Evolutionary conservation across 352 stramenopile species (phyloP).

Genomic region (Aphanomyces cochlioides): DNA sequence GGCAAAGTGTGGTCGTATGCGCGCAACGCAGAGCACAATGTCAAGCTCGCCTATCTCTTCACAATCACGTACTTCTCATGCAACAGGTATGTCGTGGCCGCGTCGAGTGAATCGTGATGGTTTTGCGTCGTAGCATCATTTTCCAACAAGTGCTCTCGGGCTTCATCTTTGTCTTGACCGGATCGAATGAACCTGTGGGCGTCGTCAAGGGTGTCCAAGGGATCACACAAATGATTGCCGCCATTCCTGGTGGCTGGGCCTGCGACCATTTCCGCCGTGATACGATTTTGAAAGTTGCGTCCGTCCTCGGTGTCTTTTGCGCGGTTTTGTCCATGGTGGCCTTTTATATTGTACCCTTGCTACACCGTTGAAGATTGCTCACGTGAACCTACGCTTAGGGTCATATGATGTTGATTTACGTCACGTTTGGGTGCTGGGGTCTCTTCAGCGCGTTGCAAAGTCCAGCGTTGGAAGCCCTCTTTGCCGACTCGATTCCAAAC

Average conservation of each 20-base stretch:
- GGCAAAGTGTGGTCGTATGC: background rate
- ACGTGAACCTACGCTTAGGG: constrained; percentile 1
- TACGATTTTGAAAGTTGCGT: constrained; percentile 58
- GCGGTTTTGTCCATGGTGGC: constrained; percentile 56
- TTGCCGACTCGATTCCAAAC: constrained; percentile 73
- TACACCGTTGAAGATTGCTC: background rate
- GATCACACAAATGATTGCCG: constrained; percentile 72
- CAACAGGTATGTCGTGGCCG: constrained; percentile 40
- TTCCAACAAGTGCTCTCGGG: constrained; percentile 75
- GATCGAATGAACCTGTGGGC: constrained; percentile 70
- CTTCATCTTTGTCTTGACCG: constrained; percentile 71
- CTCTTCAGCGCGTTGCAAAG: constrained; percentile 71
- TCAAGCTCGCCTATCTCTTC: constrained; percentile 69
- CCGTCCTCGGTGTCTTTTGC: constrained; percentile 44
- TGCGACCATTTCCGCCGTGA: constrained; percentile 68
- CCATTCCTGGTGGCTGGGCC: constrained; percentile 63
- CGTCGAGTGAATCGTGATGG: too few relatives aligned
- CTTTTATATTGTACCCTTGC: constrained; percentile 32
- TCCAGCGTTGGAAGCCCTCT: constrained; percentile 73
- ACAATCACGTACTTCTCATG: constrained; percentile 58
- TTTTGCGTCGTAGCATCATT: constrained; percentile 45
- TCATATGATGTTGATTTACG: constrained; percentile 50
- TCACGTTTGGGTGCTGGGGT: constrained; percentile 72
- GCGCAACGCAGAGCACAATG: constrained; percentile 48
- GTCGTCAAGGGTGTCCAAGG: constrained; percentile 83